These are phyloP conservation scores for Tricladium varicosporioides DNA, from an alignment of 2,329 filamentous ascomycete genomes.

Conservation along the genomic window DNA sequence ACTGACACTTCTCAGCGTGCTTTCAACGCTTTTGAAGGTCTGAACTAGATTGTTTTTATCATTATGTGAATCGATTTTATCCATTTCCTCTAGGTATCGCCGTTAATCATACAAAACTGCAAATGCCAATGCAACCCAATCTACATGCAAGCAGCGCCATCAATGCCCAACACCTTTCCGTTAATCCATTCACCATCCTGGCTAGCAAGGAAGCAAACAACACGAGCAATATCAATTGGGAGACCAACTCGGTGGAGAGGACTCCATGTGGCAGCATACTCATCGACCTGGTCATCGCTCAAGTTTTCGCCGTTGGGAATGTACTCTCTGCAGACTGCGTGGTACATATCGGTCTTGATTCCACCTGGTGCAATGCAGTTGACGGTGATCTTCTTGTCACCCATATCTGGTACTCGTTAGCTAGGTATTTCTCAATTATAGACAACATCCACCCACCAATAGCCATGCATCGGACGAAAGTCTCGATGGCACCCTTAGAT, in stretches of 20 bases:
- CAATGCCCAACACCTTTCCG: constrained; percentile 24
- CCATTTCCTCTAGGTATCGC: not conserved
- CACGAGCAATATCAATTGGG: constrained; percentile 65
- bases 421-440: constrained; percentile 56
- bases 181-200: constrained; percentile 49
- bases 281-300: constrained; percentile 56
- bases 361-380: constrained; percentile 70
- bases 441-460: constrained; percentile 54
- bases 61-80: not conserved
- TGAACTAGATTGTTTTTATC: too few relatives aligned
- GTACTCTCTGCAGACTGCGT: constrained; percentile 62
- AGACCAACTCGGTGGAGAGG: constrained; percentile 64
- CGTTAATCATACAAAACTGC: not conserved
- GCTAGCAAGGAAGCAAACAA: constrained; percentile 58
- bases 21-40: too few relatives aligned
- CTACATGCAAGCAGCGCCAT: constrained; percentile 27
- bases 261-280: constrained; percentile 63
- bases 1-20: too few relatives aligned
- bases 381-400: constrained; percentile 61
- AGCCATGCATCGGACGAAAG: constrained; percentile 72
- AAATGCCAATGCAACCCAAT: not conserved
- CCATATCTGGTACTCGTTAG: constrained; percentile 41
- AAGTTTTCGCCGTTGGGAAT: constrained; percentile 56
- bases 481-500: constrained; percentile 74
- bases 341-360: constrained; percentile 67